Percentiles rank a stretch among this genome's conserved stretches.
These are phyloP conservation scores for Calcarisporium arbuscula DNA, from an alignment of 2,329 filamentous ascomycete genomes.

Conservation along the genomic window DNA sequence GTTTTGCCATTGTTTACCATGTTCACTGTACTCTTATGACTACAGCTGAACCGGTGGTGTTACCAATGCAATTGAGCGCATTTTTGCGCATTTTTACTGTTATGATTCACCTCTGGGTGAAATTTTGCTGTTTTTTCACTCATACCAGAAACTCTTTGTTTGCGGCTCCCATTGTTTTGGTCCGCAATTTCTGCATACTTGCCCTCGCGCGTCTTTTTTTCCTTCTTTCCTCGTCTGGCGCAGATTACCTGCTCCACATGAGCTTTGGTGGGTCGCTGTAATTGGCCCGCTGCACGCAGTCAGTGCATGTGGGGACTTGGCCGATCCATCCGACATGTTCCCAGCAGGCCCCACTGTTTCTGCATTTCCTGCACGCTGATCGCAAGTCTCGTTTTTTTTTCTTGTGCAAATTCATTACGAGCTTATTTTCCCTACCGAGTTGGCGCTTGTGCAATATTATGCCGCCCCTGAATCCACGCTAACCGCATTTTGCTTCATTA, in stretches of 20 bases:
- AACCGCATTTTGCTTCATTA: slow-evolving; percentile 24
- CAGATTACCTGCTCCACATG: slow-evolving; percentile 27
- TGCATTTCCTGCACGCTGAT: slow-evolving; percentile 11
- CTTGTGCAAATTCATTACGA: too few relatives aligned
- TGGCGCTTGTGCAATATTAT: too few relatives aligned
- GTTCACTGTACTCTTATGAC: too few relatives aligned
- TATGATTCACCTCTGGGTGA: not conserved
- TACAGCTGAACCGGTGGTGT: too few relatives aligned
- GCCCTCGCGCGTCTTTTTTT: too few relatives aligned
- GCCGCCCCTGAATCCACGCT: too few relatives aligned
- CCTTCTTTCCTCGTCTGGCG: slow-evolving; percentile 17
- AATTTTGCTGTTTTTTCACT: too few relatives aligned
- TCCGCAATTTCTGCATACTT: slow-evolving; percentile 10
- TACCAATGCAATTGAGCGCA: too few relatives aligned
- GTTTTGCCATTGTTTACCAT: too few relatives aligned
- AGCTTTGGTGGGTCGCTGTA: slow-evolving; percentile 20
- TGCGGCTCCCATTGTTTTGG: slow-evolving; percentile 10
- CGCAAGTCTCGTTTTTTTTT: slow-evolving; percentile 1
- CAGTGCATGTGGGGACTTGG: slow-evolving; percentile 16
- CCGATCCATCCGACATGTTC: slow-evolving; percentile 18
- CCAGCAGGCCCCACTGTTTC: slow-evolving; percentile 11
- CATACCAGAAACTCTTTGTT: too few relatives aligned
- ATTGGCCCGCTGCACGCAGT: slow-evolving; percentile 11
- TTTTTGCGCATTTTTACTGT: slow-evolving; percentile 3
- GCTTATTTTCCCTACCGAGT: not conserved